Conservation (phyloP, 2,329 filamentous ascomycete species). For the Zalaria obscura region DNA sequence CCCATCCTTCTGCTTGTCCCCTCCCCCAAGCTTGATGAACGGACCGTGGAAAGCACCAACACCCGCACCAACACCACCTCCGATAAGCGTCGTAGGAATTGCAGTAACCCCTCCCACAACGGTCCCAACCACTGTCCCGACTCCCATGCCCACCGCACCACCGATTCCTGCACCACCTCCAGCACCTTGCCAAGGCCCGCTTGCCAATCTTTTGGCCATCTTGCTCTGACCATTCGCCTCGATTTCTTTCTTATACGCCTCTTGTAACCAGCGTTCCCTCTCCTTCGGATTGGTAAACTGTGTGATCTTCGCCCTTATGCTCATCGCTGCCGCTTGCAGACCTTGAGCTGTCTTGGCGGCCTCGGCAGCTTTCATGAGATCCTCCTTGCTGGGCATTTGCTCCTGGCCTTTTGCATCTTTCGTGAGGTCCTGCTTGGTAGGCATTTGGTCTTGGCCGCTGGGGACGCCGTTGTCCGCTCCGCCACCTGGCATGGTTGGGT, state of each 20-base stretch:
- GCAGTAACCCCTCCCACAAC: conserved; percentile 19
- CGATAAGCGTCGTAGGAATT: conserved; percentile 24
- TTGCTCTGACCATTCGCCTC: conserved; percentile 16
- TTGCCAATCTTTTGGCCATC: conserved; percentile 12
- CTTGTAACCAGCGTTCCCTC: conserved; percentile 13
- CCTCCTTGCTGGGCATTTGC: neutral
- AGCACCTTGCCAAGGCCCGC: conserved; percentile 25
- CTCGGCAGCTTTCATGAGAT: neutral
- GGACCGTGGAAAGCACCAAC: conserved; percentile 28
- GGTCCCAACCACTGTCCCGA: conserved; percentile 27
- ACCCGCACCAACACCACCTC: conserved; percentile 24
- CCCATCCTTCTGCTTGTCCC: conserved; percentile 12
- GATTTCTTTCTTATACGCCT: conserved; percentile 17
- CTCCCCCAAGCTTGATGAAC: conserved; percentile 24
- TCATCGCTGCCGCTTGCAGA: conserved; percentile 1
- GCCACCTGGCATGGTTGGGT: too few species aligned
- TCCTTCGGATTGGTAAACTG: conserved; percentile 11
- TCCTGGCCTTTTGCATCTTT: neutral
- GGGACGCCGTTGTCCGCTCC: too few species aligned
- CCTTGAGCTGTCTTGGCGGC: conserved; percentile 1
- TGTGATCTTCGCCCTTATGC: conserved; percentile 10
- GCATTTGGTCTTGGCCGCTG: too few species aligned
- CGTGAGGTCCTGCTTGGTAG: too few species aligned
- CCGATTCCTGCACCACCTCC: conserved; percentile 28
- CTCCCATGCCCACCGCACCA: conserved; percentile 23